Base-by-base conservation (phyloP, 805 yeast species). In the Wickerhamomyces alni region DNA sequence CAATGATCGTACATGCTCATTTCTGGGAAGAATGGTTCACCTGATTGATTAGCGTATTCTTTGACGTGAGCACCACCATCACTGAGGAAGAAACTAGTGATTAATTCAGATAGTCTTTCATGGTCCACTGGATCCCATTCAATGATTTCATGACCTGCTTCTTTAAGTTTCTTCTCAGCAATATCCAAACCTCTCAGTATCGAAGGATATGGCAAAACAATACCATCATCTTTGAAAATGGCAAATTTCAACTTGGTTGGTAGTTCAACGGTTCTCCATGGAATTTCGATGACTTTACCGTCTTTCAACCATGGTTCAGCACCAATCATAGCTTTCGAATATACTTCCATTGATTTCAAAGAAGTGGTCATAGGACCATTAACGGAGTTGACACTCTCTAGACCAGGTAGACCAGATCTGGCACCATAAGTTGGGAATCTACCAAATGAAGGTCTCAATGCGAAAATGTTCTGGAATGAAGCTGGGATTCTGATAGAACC, bases 401-500 rank as follows among this genome's bases (percentile, higher is more conserved):
- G 38, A 16, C 55, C 55, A 25, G 52, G 53, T 12, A 51, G 19
- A 5, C 51, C 55, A 12, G 51, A 48, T 17, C 51, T 43, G 4
- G 48, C 42, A 37, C 51, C 51, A 41, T 46, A 46, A 13, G 50
- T 45, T 22, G 73, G 71, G 39, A 71, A 56, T 45, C 78, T 47
- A n/a, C 72, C 69, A 45, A 63, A 61, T 4, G 74, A 57, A 1
- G 78, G 75, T 46, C 64, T 65, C 35, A 74, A 45, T 1, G 70
- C 66, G 50, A 60, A 74, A 26, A 67, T 41, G 35, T 67, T 66
- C 32, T 64, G 62, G 43, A 57, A 62, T 22, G 69, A 58, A 8
- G 76, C 68, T 1, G 80, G 80, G 31, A 64, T 62, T 38, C 80
- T 59, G 27, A 74, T 61, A 13, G 69, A 60, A 11, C 80, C 80